A percentile compares a stretch with the other conserved stretches of the same genome.
Conservation (phyloP, 768 basidiomycete genomes). For the Pisolithus albus region DNA sequence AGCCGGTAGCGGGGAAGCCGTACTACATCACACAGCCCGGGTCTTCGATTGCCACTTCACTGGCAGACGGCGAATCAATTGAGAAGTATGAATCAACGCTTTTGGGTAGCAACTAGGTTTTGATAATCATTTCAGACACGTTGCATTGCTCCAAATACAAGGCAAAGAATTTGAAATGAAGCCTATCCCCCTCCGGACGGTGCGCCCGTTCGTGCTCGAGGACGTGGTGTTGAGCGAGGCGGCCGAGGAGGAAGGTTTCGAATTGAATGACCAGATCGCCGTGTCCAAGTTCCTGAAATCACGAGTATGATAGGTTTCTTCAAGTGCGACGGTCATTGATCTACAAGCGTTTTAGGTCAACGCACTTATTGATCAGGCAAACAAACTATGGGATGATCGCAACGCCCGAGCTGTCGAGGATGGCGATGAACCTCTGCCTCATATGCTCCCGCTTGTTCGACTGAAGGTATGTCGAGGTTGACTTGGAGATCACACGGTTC, state of each 20-base stretch:
- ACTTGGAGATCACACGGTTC: not conserved
- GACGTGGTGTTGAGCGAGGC: constrained; percentile 69
- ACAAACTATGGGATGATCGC: constrained; percentile 70
- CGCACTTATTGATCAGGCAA: constrained; percentile 55
- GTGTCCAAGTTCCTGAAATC: constrained; percentile 75
- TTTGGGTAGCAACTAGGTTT: not conserved
- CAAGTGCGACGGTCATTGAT: not conserved
- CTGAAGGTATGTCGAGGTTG: constrained; percentile 52
- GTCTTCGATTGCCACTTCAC: constrained; percentile 87
- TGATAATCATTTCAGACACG: constrained; percentile 52
- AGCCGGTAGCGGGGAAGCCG: constrained; percentile 82
- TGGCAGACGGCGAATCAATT: constrained; percentile 88
- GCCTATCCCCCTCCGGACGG: constrained; percentile 83
- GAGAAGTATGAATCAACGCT: constrained; percentile 57
- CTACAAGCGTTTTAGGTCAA: not conserved
- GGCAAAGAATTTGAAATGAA: constrained; percentile 82
- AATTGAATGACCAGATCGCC: constrained; percentile 74
- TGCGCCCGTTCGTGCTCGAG: constrained; percentile 90
- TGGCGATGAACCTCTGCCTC: constrained; percentile 54
- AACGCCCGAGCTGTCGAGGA: constrained; percentile 54
- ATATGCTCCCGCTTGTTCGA: constrained; percentile 82
- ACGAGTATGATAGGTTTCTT: constrained; percentile 39
- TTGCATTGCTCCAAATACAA: constrained; percentile 82
- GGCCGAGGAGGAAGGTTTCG: constrained; percentile 69
- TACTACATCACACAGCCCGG: constrained; percentile 95